Evolutionary conservation across 2,329 filamentous ascomycete genomes (phyloP), one percentile per base, ranked within the genome.

Genomic region (Fusarium nodosum): DNA sequence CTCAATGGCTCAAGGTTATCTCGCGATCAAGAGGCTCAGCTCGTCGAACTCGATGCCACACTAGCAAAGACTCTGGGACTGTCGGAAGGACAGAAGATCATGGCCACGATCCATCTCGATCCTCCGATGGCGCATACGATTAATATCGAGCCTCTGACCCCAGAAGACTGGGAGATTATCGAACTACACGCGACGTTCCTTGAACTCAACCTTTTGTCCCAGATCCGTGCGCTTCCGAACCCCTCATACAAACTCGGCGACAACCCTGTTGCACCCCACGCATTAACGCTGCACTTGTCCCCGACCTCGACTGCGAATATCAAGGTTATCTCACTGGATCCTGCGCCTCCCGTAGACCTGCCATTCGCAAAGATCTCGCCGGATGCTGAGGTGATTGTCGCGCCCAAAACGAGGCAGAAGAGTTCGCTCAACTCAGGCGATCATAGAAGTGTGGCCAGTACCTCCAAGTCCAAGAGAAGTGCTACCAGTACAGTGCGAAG

Each of bases 81-180:
- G 53, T 84, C 83, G 54, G 93, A 97, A 69, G 94, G 93, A 51
- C 92, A 94, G 77, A 97, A 93, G 82, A 88, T 95, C 76, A 85
- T 84, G 69, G 83, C 83, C 47, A 85, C 82, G 36, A 85, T 99
- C 68, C 96, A 99, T 79, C 82, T 97, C 68, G 94, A 99, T 77
- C 95, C 95, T 50, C 94, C 94, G 3, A 82, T 96, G 69, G 93
- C 94, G 50, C 93, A 97, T 79, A 98, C 94, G 3, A 91, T 99
- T 79, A 94, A 97, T 77, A 98, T 99, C 73, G 97, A 99, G 78
- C 96, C 96, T 34, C 82, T 98, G 74, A 98, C 96, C 0, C 90
- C 95, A 2, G 93, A 97, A 61, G 96, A 99, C 78, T 99, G 96
- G 96, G 96, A 99, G 81, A 97, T 98, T 75, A 98, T 99, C 74